Evolutionary conservation across 192 early-diverging fungal species (phyloP).

Genomic region (Gaertneriomyces sp.): DNA sequence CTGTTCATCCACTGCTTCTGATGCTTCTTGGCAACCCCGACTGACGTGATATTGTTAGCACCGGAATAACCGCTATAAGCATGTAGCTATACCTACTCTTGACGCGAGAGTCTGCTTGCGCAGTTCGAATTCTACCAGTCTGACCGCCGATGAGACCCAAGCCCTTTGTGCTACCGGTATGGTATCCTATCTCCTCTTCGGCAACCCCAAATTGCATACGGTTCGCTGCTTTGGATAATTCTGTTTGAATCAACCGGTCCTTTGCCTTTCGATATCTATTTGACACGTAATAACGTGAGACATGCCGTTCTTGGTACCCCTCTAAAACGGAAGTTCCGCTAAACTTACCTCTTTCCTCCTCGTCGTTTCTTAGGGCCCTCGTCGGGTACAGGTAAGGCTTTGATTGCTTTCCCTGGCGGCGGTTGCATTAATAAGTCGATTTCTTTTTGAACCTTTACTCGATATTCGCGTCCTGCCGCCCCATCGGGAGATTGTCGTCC

Average conservation of each 20-base stretch:
- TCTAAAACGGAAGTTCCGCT: not conserved
- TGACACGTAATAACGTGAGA: not conserved
- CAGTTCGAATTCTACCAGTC: slow-evolving; percentile 74
- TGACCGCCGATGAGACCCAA: slow-evolving; percentile 77
- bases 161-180: slow-evolving; percentile 79
- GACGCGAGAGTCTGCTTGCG: slow-evolving; percentile 62
- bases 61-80: not conserved
- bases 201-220: slow-evolving; percentile 86
- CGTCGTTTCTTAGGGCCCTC: slow-evolving; percentile 87
- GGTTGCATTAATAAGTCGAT: slow-evolving; percentile 83
- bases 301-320: not conserved
- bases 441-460: slow-evolving; percentile 81
- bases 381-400: slow-evolving; percentile 87
- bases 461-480: slow-evolving; percentile 61
- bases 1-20: slow-evolving; percentile 12
- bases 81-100: slow-evolving; percentile 54
- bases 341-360: slow-evolving; percentile 71
- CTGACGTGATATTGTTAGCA: slow-evolving; percentile 1
- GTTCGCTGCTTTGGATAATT: slow-evolving; percentile 86
- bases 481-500: slow-evolving; percentile 69
- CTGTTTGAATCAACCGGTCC: slow-evolving; percentile 78
- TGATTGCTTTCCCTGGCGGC: slow-evolving; percentile 76
- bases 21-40: slow-evolving; percentile 30
- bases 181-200: slow-evolving; percentile 80
- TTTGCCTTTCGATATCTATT: slow-evolving; percentile 72